phyloP scores from a whole-genome alignment of 768 basidiomycete genomes.

The Stropharia rugosoannulata region DNA sequence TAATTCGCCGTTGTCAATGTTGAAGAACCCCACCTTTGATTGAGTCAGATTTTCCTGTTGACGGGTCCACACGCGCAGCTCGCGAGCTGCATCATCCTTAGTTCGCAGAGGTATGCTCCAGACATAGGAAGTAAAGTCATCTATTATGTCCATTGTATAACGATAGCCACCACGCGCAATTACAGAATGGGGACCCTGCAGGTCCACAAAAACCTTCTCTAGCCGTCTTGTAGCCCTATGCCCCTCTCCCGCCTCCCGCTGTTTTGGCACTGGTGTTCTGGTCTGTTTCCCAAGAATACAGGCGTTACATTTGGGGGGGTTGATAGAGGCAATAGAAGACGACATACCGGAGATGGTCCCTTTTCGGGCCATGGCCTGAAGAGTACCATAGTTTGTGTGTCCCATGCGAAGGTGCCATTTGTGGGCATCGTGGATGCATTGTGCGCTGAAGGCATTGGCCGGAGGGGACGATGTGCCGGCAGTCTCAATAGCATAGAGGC shows the following conservation, averaged over 20 bases:
- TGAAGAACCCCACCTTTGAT: constrained; percentile 9
- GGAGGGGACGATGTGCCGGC: background rate
- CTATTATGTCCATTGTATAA: constrained; percentile 33
- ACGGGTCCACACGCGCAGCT: constrained; percentile 27
- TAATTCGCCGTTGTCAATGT: constrained; percentile 22
- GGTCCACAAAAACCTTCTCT: constrained; percentile 30
- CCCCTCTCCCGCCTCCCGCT: constrained; percentile 3
- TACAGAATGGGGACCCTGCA: constrained; percentile 21
- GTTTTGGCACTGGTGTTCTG: constrained; percentile 14
- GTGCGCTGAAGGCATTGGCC: constrained; percentile 14
- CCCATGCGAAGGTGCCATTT: constrained; percentile 28
- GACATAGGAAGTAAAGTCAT: constrained; percentile 25
- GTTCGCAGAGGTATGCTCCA: constrained; percentile 32
- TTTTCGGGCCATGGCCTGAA: constrained; percentile 18
- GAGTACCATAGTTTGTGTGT: constrained; percentile 22
- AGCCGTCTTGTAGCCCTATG: constrained; percentile 22
- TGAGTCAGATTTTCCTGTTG: constrained; percentile 21
- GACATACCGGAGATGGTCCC: constrained; percentile 13
- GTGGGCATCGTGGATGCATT: constrained; percentile 11
- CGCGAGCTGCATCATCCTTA: constrained; percentile 22
- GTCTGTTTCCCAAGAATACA: constrained; percentile 9
- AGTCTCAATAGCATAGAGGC: constrained; percentile 18
- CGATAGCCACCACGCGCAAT: constrained; percentile 20
- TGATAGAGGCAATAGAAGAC: background rate
- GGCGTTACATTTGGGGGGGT: constrained; percentile 3